Evolutionary conservation across 805 yeast genomes (phyloP).

Genomic region (Candida tibetensis): DNA sequence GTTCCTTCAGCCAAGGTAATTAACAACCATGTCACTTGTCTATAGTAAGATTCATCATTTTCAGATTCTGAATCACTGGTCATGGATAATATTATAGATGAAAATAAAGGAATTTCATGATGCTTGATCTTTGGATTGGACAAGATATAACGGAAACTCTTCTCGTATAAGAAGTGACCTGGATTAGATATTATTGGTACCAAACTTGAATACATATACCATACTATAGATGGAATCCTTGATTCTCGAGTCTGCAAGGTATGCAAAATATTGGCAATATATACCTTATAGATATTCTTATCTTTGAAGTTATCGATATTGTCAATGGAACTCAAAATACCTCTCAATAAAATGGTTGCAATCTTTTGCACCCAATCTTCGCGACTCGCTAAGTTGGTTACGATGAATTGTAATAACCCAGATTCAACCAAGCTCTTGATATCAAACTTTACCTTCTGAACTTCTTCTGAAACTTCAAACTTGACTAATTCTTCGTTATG

Average conservation of each 20-base stretch:
- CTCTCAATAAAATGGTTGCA: slow-evolving; percentile 42
- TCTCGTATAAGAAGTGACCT: slow-evolving; percentile 70
- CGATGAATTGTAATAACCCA: slow-evolving; percentile 49
- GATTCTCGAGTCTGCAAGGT: slow-evolving; percentile 24
- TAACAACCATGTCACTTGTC: slow-evolving; percentile 67
- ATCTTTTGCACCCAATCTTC: slow-evolving; percentile 28
- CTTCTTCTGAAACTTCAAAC: slow-evolving; percentile 22
- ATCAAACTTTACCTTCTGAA: slow-evolving; percentile 39
- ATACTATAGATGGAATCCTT: slow-evolving; percentile 46
- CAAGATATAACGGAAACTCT: slow-evolving; percentile 62
- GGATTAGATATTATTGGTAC: slow-evolving; percentile 64
- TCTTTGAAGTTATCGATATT: slow-evolving; percentile 50
- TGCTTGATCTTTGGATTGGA: slow-evolving; percentile 46
- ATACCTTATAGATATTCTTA: slow-evolving; percentile 50
- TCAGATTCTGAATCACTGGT: slow-evolving; percentile 25
- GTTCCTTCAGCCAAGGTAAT: slow-evolving; percentile 47
- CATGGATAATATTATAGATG: slow-evolving; percentile 29
- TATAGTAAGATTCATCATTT: slow-evolving; percentile 50
- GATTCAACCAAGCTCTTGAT: slow-evolving; percentile 58
- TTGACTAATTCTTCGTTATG: slow-evolving; percentile 64
- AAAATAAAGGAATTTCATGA: slow-evolving; percentile 47
- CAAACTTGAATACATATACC: slow-evolving; percentile 54
- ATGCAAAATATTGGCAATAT: slow-evolving; percentile 46
- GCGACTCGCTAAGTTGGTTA: slow-evolving; percentile 43
- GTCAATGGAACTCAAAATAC: slow-evolving; percentile 41